Evolutionary conservation across 495 filamentous ascomycete species (phyloP), one percentile per base, ranked within the genome.

Genomic region (Podospora conica): DNA sequence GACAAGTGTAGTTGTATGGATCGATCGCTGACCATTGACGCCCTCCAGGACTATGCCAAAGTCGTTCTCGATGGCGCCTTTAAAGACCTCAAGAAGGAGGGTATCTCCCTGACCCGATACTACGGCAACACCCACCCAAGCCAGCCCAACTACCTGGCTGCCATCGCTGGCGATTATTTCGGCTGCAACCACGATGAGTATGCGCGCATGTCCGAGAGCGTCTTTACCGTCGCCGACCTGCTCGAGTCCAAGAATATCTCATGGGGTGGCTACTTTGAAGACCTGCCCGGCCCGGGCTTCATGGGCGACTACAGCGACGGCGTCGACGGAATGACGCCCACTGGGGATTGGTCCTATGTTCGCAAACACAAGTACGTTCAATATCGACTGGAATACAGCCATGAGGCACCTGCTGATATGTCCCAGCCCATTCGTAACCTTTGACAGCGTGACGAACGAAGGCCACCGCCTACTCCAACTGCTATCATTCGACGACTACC

Each of bases 241-340:
- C 79, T 91, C 11, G 88, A 91, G 63, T 81, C 79, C 67, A 84
- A 83, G 72, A 66, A 78, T 15, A 85, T 91, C 59, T 73, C 82
- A 31, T 91, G 88, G 87, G 82, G 77, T 55, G 85, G 87, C 53
- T 91, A 91, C 70, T 85, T 88, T 66, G 87, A 91, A 73, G 82
- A 84, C 24, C 65, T 87, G 61, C 88, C 89, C 1, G 83, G 87
- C 11, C 85, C 88, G 4, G 88, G 88, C 2, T 91, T 84, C 73
- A 84, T 88, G 81, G 87, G 81, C 48, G 82, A 81, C 55, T 79
- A 75, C 8, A 84, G 85, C 66, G 77, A 81, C 31, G 71, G 78
- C 58, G 40, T 73, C 76, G 11, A 81, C 81, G 29, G 73, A 77
- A 40, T 48, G 40, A 48, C 40, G 40, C 40, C 40, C 40, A 79